Evolutionary conservation across 768 basidiomycete genomes (phyloP).

Genomic region (Tephrocybe sp.): DNA sequence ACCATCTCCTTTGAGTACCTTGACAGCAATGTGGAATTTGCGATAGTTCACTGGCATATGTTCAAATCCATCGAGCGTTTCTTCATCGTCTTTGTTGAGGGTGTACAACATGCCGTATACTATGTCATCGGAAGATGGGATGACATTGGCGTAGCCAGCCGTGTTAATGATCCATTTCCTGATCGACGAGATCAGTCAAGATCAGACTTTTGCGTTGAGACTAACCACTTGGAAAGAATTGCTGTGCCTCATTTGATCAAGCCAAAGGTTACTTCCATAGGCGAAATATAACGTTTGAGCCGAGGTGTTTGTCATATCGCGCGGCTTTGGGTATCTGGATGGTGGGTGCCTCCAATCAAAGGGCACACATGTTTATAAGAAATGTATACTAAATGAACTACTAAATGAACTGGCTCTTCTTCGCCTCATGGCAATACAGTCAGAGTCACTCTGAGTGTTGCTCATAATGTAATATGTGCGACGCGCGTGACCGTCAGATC

Average conservation of each 20-base stretch:
- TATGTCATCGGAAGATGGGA: constrained; percentile 38
- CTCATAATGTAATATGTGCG: neutral
- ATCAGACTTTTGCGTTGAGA: neutral
- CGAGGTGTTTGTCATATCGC: no score
- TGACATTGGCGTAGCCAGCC: constrained; percentile 44
- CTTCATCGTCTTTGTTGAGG: constrained; percentile 40
- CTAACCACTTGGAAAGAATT: constrained; percentile 40
- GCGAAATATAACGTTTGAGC: constrained; percentile 38
- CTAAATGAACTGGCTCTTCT: no score
- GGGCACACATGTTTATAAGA: no score
- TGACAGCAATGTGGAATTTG: constrained; percentile 33
- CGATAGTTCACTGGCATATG: constrained; percentile 35
- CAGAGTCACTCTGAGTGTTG: no score
- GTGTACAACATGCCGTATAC: constrained; percentile 30
- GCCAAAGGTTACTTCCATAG: constrained; percentile 53
- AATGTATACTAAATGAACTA: no score
- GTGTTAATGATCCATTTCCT: constrained; percentile 52
- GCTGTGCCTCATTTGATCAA: constrained; percentile 47
- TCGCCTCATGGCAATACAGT: no score
- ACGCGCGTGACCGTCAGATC: neutral
- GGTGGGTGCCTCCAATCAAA: neutral
- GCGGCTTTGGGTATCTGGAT: neutral
- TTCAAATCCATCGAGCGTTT: constrained; percentile 43
- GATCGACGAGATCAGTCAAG: neutral
- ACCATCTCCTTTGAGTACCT: constrained; percentile 16